Evolutionary conservation across 2,329 filamentous ascomycete genomes (phyloP), one percentile per base, ranked within the genome.

Genomic region (Sporothrix curviconia): DNA sequence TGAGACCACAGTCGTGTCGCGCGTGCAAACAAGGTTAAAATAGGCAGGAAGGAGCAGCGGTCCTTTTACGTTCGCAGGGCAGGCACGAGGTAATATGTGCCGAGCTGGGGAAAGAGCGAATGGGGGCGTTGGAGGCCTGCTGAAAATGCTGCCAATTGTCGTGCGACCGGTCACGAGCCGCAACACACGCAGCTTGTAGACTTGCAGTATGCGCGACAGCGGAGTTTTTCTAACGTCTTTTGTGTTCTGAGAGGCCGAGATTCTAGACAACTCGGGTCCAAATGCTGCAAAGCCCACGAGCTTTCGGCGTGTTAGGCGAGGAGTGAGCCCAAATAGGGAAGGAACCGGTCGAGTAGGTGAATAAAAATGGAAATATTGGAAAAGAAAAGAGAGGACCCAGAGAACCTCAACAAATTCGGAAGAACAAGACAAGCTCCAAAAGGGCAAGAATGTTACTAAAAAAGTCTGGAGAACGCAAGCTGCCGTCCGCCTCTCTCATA

Each of bases 101-200:
- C n/a, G 15, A 40, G 22, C 2, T 17, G 19, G 43, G n/a, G 30
- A 17, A 8, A 36, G 19, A 24, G 46, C 30, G 30, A 36, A 7
- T 49, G 47, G 47, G 17, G 47, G 47, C 47, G 47, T 50, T 37
- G 47, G 47, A 50, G 47, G 47, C 47, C 47, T 50, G 19, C 14
- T 15, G 22, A 37, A 37, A 22, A 24, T 25, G 19, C n/a, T n/a
- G n/a, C n/a, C n/a, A n/a, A n/a, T n/a, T n/a, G n/a, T n/a, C n/a
- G n/a, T n/a, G 30, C 14, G 22, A 19, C 15, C 11, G 30, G 43
- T 24, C 46, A 25, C 32, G 46, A 37, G 32, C 15, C 32, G 43
- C 25, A 14, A 12, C 40, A 14, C n/a, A n/a, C n/a, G n/a, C n/a
- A n/a, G n/a, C n/a, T 14, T 8, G n/a, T 39, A 17, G 39, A 42